Conservation (phyloP, 768 basidiomycete species). For the Sutorius australiensis region DNA sequence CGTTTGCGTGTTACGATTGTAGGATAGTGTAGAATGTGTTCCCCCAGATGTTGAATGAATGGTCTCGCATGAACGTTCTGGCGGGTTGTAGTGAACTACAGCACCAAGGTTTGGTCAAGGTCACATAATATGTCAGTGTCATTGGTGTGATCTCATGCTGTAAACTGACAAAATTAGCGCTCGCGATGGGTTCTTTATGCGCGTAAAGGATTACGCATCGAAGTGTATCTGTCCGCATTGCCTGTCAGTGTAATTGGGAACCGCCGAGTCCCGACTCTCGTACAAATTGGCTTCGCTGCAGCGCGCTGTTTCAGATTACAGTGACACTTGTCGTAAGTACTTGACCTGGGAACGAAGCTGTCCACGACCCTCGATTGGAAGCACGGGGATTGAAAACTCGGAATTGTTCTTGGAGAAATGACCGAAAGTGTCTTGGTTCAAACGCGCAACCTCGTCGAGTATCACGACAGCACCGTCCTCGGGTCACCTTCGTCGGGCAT, state of each 20-base stretch:
- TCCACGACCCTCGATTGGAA: neutral
- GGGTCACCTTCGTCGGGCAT: neutral
- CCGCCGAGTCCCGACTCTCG: neutral
- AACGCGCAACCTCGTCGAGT: too few relatives aligned
- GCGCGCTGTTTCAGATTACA: neutral
- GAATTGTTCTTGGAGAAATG: neutral
- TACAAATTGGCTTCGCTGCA: neutral
- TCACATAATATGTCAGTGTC: too few relatives aligned
- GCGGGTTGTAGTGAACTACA: neutral
- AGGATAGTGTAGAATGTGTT: neutral
- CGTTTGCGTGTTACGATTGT: neutral
- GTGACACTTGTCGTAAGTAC: neutral
- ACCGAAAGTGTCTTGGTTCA: neutral
- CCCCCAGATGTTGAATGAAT: neutral
- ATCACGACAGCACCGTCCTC: too few relatives aligned
- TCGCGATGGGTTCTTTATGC: neutral
- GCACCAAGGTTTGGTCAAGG: too few relatives aligned
- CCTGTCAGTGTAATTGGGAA: neutral
- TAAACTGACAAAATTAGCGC: too few relatives aligned
- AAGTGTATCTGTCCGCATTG: neutral
- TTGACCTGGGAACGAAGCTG: too few relatives aligned
- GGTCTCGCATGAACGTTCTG: neutral
- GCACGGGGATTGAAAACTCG: neutral
- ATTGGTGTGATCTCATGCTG: too few relatives aligned
- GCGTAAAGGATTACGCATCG: neutral